Percentiles rank a stretch among this genome's conserved stretches.
Conservation (phyloP, 768 basidiomycete species). For the Tricholoma sp. region DNA sequence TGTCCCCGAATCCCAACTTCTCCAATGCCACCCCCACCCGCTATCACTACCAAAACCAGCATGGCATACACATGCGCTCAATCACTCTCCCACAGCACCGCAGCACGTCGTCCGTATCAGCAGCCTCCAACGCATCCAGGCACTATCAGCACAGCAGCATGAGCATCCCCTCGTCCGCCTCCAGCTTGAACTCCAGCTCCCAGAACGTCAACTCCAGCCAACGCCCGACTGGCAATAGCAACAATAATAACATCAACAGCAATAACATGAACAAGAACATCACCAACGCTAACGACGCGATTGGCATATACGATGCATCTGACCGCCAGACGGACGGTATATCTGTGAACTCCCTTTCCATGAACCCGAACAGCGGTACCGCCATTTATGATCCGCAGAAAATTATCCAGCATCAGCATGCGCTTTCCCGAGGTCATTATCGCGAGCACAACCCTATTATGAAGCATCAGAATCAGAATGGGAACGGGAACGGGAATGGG, state of each 20-base stretch:
- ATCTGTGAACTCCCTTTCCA: neutral
- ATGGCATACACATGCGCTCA: slow-evolving; percentile 34
- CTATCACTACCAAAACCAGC: slow-evolving; percentile 21
- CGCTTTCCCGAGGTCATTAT: neutral
- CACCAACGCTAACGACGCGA: slow-evolving; percentile 19
- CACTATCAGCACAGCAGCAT: slow-evolving; percentile 47
- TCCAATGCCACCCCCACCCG: neutral
- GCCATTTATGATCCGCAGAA: slow-evolving; percentile 6
- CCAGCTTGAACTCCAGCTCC: slow-evolving; percentile 11
- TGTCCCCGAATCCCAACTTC: neutral
- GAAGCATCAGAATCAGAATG: slow-evolving; percentile 5
- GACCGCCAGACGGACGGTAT: neutral
- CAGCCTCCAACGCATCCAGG: slow-evolving; percentile 22
- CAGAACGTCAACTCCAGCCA: slow-evolving; percentile 3
- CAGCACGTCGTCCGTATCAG: slow-evolving; percentile 12
- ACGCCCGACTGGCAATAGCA: neutral
- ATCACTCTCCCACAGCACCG: slow-evolving; percentile 40
- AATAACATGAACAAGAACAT: slow-evolving; percentile 17
- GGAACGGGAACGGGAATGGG: slow-evolving; percentile 1
- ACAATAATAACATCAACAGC: slow-evolving; percentile 9
- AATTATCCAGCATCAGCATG: neutral
- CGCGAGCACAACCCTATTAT: slow-evolving; percentile 13
- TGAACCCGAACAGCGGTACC: neutral
- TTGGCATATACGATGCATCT: slow-evolving; percentile 6
- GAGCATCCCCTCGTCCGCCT: slow-evolving; percentile 30